Evolutionary conservation across 305 asterid genomes (phyloP).

Genomic region (Solanum aculeatissimum): DNA sequence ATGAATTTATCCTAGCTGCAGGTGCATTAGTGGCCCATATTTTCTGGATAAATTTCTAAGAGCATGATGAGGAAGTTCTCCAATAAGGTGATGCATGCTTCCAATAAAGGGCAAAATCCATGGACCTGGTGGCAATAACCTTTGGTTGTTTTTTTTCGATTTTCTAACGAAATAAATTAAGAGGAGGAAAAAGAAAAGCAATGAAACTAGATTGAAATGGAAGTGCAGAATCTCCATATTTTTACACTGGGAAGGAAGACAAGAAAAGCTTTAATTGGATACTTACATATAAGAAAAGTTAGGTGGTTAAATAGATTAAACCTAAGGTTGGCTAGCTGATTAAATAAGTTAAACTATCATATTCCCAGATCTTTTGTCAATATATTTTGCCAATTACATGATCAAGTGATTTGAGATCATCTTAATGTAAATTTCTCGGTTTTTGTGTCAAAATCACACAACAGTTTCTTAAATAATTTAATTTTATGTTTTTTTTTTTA

Average conservation of each 20-base stretch:
- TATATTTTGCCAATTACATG: not conserved
- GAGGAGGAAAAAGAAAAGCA: not conserved
- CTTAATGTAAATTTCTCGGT: not conserved
- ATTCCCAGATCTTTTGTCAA: not conserved
- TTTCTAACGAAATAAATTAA: not conserved
- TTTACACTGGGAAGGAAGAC: not conserved
- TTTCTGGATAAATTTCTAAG: conserved; percentile 1
- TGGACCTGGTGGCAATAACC: conserved; percentile 1
- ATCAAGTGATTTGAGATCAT: not conserved
- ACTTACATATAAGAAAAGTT: not conserved
- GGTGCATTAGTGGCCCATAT: conserved; percentile 9
- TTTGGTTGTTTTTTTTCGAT: not conserved
- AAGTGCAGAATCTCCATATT: not conserved
- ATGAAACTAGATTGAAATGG: not conserved
- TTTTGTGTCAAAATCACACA: not conserved
- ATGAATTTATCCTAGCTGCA: conserved; percentile 11
- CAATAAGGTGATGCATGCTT: not conserved
- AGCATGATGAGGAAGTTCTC: conserved; percentile 5
- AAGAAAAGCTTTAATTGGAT: not conserved
- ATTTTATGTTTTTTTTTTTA: not conserved
- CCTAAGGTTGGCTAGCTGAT: not conserved
- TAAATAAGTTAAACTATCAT: not conserved
- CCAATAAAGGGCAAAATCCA: not conserved
- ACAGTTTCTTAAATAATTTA: not conserved
- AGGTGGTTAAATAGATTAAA: not conserved